These are phyloP conservation scores for Jamesozyma gamospora DNA, from an alignment of 805 yeast genomes.

Conservation along the genomic window DNA sequence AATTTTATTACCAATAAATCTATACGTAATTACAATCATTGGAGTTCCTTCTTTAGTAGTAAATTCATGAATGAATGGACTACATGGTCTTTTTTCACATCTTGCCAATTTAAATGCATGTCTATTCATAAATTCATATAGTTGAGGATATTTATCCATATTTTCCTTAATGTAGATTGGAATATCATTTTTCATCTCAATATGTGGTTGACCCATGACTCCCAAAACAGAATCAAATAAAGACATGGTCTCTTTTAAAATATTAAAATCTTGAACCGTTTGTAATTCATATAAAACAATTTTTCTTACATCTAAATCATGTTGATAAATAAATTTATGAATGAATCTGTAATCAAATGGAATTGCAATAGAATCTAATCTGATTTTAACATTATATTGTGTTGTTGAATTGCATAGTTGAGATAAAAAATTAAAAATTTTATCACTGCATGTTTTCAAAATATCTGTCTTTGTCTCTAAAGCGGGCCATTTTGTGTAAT, in stretches of 20 bases:
- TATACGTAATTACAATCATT: conserved; percentile 43
- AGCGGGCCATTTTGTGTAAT: conserved; percentile 52
- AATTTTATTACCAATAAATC: conserved; percentile 27
- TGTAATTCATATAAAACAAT: conserved; percentile 10
- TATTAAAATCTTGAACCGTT: conserved; percentile 11
- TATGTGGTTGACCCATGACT: conserved; percentile 47
- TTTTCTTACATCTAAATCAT: conserved; percentile 33
- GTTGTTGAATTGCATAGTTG: conserved; percentile 18
- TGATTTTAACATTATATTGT: conserved; percentile 12
- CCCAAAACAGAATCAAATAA: conserved; percentile 37
- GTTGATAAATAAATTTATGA: conserved; percentile 40
- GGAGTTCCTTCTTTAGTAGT: conserved; percentile 65
- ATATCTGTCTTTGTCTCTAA: conserved; percentile 34
- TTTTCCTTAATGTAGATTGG: conserved; percentile 42
- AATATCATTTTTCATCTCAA: conserved; percentile 44
- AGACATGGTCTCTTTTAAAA: conserved; percentile 23
- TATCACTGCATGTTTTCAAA: conserved; percentile 28
- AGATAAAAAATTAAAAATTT: conserved; percentile 33
- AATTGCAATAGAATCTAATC: conserved; percentile 12
- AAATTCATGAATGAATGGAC: conserved; percentile 45
- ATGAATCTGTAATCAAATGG: conserved; percentile 29
- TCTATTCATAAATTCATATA: conserved; percentile 64
- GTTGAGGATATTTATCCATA: conserved; percentile 37
- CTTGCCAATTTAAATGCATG: conserved; percentile 46
- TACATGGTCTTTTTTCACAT: conserved; percentile 25